Evolutionary conservation across 73 alveolate genomes (phyloP), one percentile per base, ranked within the genome.

Genomic region (Paramecium primaurelia): DNA sequence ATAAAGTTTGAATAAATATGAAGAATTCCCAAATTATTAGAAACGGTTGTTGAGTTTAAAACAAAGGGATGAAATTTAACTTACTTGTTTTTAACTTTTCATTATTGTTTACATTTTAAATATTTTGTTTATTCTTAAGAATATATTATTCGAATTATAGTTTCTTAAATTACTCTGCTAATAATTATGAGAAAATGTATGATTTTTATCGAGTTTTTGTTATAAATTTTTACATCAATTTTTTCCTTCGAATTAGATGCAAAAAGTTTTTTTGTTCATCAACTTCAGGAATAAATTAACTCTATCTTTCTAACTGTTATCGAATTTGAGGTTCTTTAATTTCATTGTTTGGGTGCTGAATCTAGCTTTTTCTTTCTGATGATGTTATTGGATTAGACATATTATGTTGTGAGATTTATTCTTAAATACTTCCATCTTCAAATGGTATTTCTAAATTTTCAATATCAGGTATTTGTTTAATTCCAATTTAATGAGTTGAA

Each of bases 311-410:
- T 32, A 8, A 11, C 22, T n/a, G 51, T 32, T 2, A 9, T 64
- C 47, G 7, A 64, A 34, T 0, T 32, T 40, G 51, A 26, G 51
- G 16, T 64, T 64, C 84, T 11, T 64, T 32, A 64, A 25, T 14
- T 64, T 64, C 84, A 32, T 3, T 64, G 20, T 9, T 10, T 34
- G 1, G 84, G 16, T 26, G 84, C 7, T 64, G 84, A 14, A 64
- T 28, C 26, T 28, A 26, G 51, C 84, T 64, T 16, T 64, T 64
- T 12, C 11, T 64, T n/a, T 64, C 84, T 0, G 84, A 64, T 28
- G 84, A 64, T 64, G 84, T 64, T 64, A 64, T 64, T 64, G 84
- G 84, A 64, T 64, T 64, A 34, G 88, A 75, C 9, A 34, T 8
- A 28, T 75, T 75, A 18, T 30, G 58, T 12, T 34, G 32, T 5